Percentiles rank a stretch among this genome's conserved stretches.
Conservation (phyloP, 352 stramenopile species). For the Pythium aristosporum region DNA sequence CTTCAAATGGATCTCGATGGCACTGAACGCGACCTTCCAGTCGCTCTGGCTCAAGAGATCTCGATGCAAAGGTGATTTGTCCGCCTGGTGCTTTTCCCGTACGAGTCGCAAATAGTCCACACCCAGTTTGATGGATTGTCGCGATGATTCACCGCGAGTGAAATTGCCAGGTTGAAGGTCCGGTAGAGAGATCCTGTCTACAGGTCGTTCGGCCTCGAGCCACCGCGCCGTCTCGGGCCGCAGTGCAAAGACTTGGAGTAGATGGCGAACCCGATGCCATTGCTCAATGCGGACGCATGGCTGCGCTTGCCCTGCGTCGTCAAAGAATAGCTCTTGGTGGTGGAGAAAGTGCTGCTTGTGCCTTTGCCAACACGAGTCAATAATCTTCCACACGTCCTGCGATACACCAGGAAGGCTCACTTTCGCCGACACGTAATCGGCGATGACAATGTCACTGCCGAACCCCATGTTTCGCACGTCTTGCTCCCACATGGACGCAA, state of each 20-base stretch:
- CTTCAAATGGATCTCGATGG: slow-evolving; percentile 59
- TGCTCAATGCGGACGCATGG: slow-evolving; percentile 19
- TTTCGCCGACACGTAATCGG: slow-evolving; percentile 40
- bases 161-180: background rate
- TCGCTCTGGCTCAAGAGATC: slow-evolving; percentile 53
- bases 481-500: slow-evolving; percentile 54
- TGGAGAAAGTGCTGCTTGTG: slow-evolving; percentile 71
- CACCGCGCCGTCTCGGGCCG: slow-evolving; percentile 38
- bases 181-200: background rate
- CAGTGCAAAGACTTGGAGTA: slow-evolving; percentile 58
- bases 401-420: slow-evolving; percentile 40
- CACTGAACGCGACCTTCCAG: slow-evolving; percentile 65
- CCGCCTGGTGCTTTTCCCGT: background rate
- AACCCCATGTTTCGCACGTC: slow-evolving; percentile 25
- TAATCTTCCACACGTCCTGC: slow-evolving; percentile 55
- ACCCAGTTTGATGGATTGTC: slow-evolving; percentile 14
- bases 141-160: background rate
- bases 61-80: slow-evolving; percentile 18
- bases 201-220: slow-evolving; percentile 18
- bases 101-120: slow-evolving; percentile 16
- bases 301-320: slow-evolving; percentile 19
- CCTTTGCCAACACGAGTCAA: slow-evolving; percentile 55
- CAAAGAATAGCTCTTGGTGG: slow-evolving; percentile 59
- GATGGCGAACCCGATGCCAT: slow-evolving; percentile 35
- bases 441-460: slow-evolving; percentile 34